These are phyloP conservation scores for Neospermospora avenae DNA, from an alignment of 2,329 filamentous ascomycete species.

Conservation along the genomic window DNA sequence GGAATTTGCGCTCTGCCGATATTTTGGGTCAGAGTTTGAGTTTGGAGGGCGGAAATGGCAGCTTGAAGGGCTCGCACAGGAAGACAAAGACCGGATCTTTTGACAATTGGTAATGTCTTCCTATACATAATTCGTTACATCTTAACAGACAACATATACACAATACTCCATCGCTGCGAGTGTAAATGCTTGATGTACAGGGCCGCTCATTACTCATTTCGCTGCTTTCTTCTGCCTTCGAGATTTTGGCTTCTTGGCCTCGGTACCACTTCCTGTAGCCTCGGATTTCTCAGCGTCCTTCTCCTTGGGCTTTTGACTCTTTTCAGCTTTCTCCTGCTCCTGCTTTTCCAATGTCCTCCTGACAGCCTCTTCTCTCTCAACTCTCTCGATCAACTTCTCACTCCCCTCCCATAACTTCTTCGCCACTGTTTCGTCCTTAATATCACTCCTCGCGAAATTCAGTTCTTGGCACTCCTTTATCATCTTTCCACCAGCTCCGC, in stretches of 20 bases:
- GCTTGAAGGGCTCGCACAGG: neutral
- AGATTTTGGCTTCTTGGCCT: slow-evolving; percentile 30
- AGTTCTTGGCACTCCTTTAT: slow-evolving; percentile 88
- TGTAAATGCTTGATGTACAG: slow-evolving; percentile 3
- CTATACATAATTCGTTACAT: neutral
- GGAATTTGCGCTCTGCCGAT: neutral
- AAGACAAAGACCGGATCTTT: no score
- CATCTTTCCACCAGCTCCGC: slow-evolving; percentile 63
- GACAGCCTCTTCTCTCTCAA: slow-evolving; percentile 75
- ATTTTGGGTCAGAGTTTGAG: neutral
- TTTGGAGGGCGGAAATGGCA: neutral
- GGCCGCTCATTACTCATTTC: slow-evolving; percentile 22
- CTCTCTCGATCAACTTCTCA: slow-evolving; percentile 75
- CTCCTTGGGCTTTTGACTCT: slow-evolving; percentile 25
- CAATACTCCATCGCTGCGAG: slow-evolving; percentile 14
- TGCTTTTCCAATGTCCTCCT: slow-evolving; percentile 40
- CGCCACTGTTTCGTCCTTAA: slow-evolving; percentile 74
- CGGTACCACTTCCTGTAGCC: slow-evolving; percentile 33
- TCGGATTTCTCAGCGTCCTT: slow-evolving; percentile 30
- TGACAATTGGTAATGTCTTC: no score
- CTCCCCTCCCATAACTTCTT: slow-evolving; percentile 89
- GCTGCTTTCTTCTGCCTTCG: slow-evolving; percentile 30
- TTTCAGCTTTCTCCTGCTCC: slow-evolving; percentile 36
- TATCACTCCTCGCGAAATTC: slow-evolving; percentile 66
- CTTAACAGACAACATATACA: neutral